These are phyloP conservation scores for Haematococcus lacustris DNA, from an alignment of 139 green algal species.

Conservation along the genomic window DNA sequence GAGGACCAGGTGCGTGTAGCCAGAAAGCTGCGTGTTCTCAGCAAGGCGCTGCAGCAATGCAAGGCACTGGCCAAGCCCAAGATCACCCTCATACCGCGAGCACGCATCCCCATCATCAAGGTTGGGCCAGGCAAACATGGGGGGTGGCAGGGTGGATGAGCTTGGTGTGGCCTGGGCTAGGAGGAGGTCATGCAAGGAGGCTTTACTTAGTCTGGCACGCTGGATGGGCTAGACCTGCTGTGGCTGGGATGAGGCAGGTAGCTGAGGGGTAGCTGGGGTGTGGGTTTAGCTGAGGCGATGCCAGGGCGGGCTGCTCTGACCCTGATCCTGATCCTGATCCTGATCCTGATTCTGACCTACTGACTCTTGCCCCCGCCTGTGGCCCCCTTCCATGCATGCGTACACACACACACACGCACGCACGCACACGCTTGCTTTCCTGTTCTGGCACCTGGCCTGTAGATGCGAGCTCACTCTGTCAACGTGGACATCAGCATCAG, in stretches of 20 bases:
- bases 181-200: background rate
- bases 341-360: too few species aligned
- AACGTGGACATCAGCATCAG: conserved; percentile 46
- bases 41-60: conserved; percentile 16
- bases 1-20: conserved; percentile 18
- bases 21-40: conserved; percentile 14
- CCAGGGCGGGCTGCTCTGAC: background rate
- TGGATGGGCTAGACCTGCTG: background rate
- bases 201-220: background rate
- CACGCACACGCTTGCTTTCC: background rate
- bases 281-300: background rate
- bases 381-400: background rate
- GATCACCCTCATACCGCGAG: conserved; percentile 39
- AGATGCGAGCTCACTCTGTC: conserved; percentile 14
- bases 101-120: conserved; percentile 58
- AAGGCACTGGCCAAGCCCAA: conserved; percentile 22
- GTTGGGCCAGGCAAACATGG: background rate
- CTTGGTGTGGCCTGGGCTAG: background rate
- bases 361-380: background rate
- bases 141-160: background rate
- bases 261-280: background rate
- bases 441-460: background rate
- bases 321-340: too few species aligned
- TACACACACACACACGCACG: background rate
- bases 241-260: background rate